Base-by-base conservation (phyloP, 1,284 basidiomycete genomes). In the Ustilago nuda region DNA sequence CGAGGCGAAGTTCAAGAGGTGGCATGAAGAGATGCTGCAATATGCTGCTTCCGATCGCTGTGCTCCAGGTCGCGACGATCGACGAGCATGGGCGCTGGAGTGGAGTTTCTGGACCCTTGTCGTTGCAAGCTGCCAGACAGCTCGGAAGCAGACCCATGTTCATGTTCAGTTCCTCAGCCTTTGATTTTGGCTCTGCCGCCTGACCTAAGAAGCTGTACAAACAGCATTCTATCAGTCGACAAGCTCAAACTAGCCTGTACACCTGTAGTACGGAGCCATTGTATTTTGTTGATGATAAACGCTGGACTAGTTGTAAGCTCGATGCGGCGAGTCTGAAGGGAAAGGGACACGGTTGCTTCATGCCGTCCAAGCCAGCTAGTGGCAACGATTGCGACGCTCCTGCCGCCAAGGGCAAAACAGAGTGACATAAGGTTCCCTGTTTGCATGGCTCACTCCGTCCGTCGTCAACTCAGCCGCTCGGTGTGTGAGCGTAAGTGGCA, bases 31-130 rank as follows among this genome's bases (percentile, higher is more conserved):
- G 37, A 35, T 37, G 54, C 23, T 56, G 23, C 15, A 37, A 50
- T 5, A 36, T 66, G 63, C 52, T 41, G 43, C n/a, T 59, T 59
- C 56, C 63, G 63, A 66, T 66, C 63, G 51, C 52, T 36, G 33
- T 12, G 63, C 51, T 19, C 50, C n/a, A 36, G 23, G 51, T 43
- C 63, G 63, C 45, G 57, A 66, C 63, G 63, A 66, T 66, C 63
- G 63, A 43, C 43, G 36, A 23, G 13, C 4, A 7, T 45, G n/a
- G 30, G 48, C 48, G 30, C 6, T 12, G 2, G 19, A 32, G 35
- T 23, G 30, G 23, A 53, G 8, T 43, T 60, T 60, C 58, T 53
- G 58, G 37, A 60, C 50, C 58, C 58, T 45, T 27, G 8, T 9
- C 8, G 17, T 8, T 46, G 12, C 17, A 4, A 15, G 45, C 32